Base-by-base conservation (phyloP, 2,329 filamentous ascomycete genomes). In the Gaeumannomyces sp. region DNA sequence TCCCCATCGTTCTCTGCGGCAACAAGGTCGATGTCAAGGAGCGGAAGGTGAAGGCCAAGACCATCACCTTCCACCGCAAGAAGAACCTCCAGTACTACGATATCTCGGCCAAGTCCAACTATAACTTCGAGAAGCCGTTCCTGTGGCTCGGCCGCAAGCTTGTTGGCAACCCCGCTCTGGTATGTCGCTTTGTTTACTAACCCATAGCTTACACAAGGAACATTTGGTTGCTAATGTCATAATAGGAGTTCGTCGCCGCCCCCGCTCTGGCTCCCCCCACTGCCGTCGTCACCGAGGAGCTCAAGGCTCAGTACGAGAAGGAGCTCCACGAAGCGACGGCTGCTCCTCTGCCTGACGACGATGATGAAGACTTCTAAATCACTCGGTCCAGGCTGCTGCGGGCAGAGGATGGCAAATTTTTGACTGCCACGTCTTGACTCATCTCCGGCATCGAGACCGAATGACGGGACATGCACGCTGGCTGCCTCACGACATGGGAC, bases 1-100 rank as follows among this genome's bases (percentile, higher is more conserved):
- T 99, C 75, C 94, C 94, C 73, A 98, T 99, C 76, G 95, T 98
- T 74, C 91, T 99, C 70, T 93, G 89, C 80, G 94, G 94, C 76
- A 99, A 99, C 91, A 99, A 99, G 88, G 94, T 99, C 79, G 94
- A 99, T 76, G 95, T 99, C 71, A 99, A 99, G 91, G 95, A 99
- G 88, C 92, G 95, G 81, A 99, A 99, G 85, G 95, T 99, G 78
- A 99, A 99, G 89, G 95, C 95, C 77, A 99, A 99, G 92, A 96
- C 94, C 78, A 99, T 99, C 82, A 99, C 95, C 72, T 99, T 99
- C 91, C 95, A 99, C 88, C 92, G 95, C 83, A 99, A 99, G 92
- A 99, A 99, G 90, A 99, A 98, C 83, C 89, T 99, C 64, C 95
- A 99, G 83, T 99, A 98, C 88, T 99, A 99, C 87, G 95, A 98